Evolutionary conservation across 208 protist genomes (phyloP), one percentile per base, ranked within the genome.

Genomic region (Phytomonas serpens): DNA sequence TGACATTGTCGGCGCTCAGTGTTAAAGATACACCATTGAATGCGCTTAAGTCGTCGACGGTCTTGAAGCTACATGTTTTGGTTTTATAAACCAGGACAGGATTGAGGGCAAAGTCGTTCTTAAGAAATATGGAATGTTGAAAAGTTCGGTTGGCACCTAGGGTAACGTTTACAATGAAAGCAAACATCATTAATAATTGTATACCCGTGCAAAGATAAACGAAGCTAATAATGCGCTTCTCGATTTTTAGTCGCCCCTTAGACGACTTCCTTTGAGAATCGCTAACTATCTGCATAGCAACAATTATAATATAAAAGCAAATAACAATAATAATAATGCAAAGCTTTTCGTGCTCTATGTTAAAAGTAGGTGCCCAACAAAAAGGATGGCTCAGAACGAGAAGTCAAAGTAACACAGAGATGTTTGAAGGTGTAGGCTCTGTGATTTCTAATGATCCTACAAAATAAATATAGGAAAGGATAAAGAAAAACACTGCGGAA

Each of bases 231-330:
- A 93, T 86, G 23, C 16, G 64, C 75, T 87, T 88, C 76, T 93
- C 87, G 14, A 85, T 73, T 40, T 74, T 73, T 71, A 93, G 79
- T 27, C 87, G 81, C 3, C 82, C 84, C 77, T 88, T 90, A 33
- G 77, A 77, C 42, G 87, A 82, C 3, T 85, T 82, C 79, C 84
- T 84, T 61, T 89, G 84, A n/a, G 88, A 71, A 38, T 89, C 84
- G 67, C 87, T 93, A 16, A 93, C 87, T 16, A 93, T 69, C 67
- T 93, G 87, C 87, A 93, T 93, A 30, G 33, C 66, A 52, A 23
- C 27, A 13, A 64, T 2, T 47, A 77, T 57, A 71, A 9, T 61
- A 70, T 63, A 32, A 62, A 38, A 52, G 36, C 4, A 47, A 68
- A 19, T 27, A 37, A 37, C 6, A 68, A 57, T 29, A 40, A 19